These are phyloP conservation scores for Sordaria brevicollis DNA, from an alignment of 495 filamentous ascomycete genomes.

Conservation along the genomic window DNA sequence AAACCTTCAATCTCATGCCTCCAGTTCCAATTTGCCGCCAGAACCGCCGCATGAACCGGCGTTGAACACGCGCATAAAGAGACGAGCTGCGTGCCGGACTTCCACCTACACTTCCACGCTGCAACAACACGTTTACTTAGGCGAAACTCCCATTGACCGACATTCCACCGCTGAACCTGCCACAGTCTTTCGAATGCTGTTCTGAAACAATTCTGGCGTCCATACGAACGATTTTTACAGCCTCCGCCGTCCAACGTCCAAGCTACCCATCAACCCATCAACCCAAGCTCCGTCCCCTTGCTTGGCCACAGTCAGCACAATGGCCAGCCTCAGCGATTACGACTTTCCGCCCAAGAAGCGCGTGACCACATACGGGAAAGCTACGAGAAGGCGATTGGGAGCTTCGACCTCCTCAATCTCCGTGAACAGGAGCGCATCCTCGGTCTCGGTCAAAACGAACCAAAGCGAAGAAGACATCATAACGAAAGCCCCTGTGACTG, in stretches of 20 bases:
- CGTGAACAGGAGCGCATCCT: background rate
- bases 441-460: background rate
- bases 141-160: background rate
- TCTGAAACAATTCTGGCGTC: background rate
- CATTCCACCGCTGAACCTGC: background rate
- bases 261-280: background rate
- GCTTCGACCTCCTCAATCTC: constrained; percentile 7
- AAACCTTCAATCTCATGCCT: background rate
- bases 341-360: constrained; percentile 27
- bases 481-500: background rate
- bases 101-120: background rate
- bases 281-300: background rate
- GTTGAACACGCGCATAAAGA: background rate
- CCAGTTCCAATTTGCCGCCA: background rate
- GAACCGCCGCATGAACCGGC: background rate
- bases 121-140: background rate
- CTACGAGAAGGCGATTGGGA: constrained; percentile 17
- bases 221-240: background rate
- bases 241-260: background rate
- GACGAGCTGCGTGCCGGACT: background rate
- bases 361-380: constrained; percentile 32
- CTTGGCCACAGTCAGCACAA: constrained; percentile 1
- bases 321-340: constrained; percentile 25
- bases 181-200: background rate
- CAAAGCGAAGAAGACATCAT: background rate